Conservation (phyloP, 2,329 filamentous ascomycete genomes). For the Sclerotinia nivalis region DNA sequence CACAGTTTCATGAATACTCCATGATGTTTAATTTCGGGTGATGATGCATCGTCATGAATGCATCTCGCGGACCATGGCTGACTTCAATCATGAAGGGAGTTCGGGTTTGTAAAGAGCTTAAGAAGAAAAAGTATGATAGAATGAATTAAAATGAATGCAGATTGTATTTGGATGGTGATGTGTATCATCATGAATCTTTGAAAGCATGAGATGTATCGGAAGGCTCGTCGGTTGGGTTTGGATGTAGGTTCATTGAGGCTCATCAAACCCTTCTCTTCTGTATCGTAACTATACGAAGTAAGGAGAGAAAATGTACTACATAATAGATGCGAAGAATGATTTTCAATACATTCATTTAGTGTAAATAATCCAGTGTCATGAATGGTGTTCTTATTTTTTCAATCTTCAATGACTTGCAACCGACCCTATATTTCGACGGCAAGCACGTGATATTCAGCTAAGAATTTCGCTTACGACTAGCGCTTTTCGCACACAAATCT, state of each 20-base stretch:
- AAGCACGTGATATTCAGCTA: background rate
- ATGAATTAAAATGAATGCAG: no score
- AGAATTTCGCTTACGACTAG: slow-evolving; percentile 15
- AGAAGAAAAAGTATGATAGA: no score
- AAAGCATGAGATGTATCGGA: background rate
- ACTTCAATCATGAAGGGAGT: background rate
- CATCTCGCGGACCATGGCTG: background rate
- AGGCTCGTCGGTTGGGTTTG: background rate
- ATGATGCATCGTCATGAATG: background rate
- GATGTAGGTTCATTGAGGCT: background rate
- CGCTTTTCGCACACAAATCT: slow-evolving; percentile 18
- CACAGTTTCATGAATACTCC: background rate
- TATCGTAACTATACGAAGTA: background rate
- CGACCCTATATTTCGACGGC: background rate
- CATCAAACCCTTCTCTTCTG: background rate
- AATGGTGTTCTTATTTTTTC: background rate
- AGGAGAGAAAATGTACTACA: no score
- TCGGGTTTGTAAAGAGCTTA: no score
- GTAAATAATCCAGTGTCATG: background rate
- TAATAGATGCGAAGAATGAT: background rate
- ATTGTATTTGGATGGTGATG: background rate
- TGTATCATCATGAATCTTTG: background rate
- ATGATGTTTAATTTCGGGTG: background rate
- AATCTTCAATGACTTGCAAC: background rate
- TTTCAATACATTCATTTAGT: no score